A percentile compares a stretch with the other conserved stretches of the same genome.
phyloP scores from a whole-genome alignment of 345 rosid genomes.

The Angophora floribunda region DNA sequence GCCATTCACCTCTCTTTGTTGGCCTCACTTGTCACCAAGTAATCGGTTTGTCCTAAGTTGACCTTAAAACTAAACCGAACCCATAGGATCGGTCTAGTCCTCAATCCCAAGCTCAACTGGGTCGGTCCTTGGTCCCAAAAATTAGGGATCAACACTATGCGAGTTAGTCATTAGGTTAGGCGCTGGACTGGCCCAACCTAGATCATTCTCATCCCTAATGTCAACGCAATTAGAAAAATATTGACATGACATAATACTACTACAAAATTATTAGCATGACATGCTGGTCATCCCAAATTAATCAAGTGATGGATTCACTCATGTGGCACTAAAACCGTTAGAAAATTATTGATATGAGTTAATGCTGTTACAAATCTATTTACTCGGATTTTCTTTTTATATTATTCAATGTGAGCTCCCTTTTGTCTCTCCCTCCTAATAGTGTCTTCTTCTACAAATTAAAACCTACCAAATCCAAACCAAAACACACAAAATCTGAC shows the following conservation, averaged over 20 bases:
- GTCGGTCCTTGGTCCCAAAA: too few relatives aligned
- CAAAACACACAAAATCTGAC: not conserved
- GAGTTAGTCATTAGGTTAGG: too few relatives aligned
- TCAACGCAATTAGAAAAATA: not conserved
- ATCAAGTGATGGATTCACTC: too few relatives aligned
- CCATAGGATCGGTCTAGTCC: too few relatives aligned
- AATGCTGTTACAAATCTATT: not conserved
- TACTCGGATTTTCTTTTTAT: not conserved
- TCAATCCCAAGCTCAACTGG: too few relatives aligned
- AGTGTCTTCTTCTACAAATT: not conserved
- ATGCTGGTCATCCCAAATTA: not conserved
- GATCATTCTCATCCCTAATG: too few relatives aligned
- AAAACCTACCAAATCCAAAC: not conserved
- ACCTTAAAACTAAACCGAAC: too few relatives aligned
- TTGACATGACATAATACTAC: not conserved
- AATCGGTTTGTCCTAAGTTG: too few relatives aligned
- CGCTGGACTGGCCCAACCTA: too few relatives aligned
- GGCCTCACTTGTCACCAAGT: too few relatives aligned
- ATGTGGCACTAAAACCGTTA: not conserved
- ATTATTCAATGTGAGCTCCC: not conserved
- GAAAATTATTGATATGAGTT: not conserved
- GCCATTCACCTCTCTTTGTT: too few relatives aligned
- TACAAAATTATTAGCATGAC: not conserved
- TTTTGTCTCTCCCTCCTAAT: not conserved
- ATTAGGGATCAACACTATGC: too few relatives aligned